phyloP scores from a whole-genome alignment of 805 yeast species.

The Saccharomycopsis sp. region DNA sequence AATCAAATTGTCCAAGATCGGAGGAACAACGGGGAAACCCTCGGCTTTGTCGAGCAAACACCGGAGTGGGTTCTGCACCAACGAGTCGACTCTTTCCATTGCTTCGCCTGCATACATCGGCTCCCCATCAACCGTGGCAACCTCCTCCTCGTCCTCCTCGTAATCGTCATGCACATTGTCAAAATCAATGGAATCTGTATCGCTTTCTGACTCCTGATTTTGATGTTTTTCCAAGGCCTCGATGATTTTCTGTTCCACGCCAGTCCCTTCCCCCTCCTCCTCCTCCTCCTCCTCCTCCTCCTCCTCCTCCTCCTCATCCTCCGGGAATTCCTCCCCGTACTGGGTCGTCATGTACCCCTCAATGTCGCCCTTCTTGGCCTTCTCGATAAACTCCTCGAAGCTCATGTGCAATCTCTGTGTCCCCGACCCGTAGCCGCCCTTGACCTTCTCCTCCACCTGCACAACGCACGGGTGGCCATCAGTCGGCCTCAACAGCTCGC shows the following conservation, averaged over 20 bases:
- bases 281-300: slow-evolving; percentile 21
- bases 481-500: slow-evolving; percentile 29
- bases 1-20: slow-evolving; percentile 33
- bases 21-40: slow-evolving; percentile 35
- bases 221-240: slow-evolving; percentile 20
- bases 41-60: slow-evolving; percentile 26
- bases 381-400: slow-evolving; percentile 39
- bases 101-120: slow-evolving; percentile 30
- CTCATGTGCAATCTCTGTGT: slow-evolving; percentile 41
- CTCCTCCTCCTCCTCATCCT: slow-evolving; percentile 26
- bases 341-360: slow-evolving; percentile 61
- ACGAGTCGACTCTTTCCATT: slow-evolving; percentile 36
- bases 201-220: slow-evolving; percentile 22
- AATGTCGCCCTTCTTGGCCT: slow-evolving; percentile 35
- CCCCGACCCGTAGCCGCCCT: slow-evolving; percentile 66
- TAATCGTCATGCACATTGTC: slow-evolving; percentile 41
- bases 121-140: slow-evolving; percentile 22
- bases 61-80: slow-evolving; percentile 57
- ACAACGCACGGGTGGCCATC: slow-evolving; percentile 27
- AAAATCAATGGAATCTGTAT: slow-evolving; percentile 34
- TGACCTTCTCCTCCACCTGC: slow-evolving; percentile 49
- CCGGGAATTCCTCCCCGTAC: slow-evolving; percentile 28
- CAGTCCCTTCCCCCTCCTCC: slow-evolving; percentile 21
- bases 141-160: slow-evolving; percentile 29
- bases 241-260: slow-evolving; percentile 19